These are phyloP conservation scores for Aspergillus sp. DNA, from an alignment of 2,329 filamentous ascomycete species.

Conservation along the genomic window DNA sequence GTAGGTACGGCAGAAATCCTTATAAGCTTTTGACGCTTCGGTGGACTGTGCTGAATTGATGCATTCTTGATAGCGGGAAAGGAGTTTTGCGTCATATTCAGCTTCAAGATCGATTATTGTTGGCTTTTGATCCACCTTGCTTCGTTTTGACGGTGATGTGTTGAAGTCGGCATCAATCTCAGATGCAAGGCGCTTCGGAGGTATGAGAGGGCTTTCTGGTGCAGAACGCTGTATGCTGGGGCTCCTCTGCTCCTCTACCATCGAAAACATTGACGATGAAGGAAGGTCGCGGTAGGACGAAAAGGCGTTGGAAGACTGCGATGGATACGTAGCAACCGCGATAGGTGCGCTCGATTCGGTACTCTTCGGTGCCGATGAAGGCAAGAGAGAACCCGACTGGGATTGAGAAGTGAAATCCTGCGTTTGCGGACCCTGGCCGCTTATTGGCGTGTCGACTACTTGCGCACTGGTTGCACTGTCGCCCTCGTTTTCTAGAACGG, in stretches of 20 bases:
- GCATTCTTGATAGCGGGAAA: slow-evolving; percentile 29
- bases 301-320: slow-evolving; percentile 25
- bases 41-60: slow-evolving; percentile 22
- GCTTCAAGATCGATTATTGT: neutral
- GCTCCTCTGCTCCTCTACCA: slow-evolving; percentile 6
- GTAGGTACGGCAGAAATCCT: slow-evolving; percentile 46
- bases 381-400: slow-evolving; percentile 24
- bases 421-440: slow-evolving; percentile 21
- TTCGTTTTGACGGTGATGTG: slow-evolving; percentile 23
- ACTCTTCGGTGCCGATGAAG: slow-evolving; percentile 30
- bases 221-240: slow-evolving; percentile 3
- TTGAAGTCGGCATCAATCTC: slow-evolving; percentile 10
- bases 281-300: slow-evolving; percentile 26
- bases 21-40: slow-evolving; percentile 36
- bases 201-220: slow-evolving; percentile 8
- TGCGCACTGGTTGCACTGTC: slow-evolving; percentile 17
- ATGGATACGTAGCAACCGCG: slow-evolving; percentile 14
- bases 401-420: slow-evolving; percentile 24
- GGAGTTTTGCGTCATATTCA: slow-evolving; percentile 18
- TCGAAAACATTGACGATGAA: slow-evolving; percentile 18
- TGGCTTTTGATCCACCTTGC: neutral
- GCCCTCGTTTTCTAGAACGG: slow-evolving; percentile 6
- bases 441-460: slow-evolving; percentile 30
- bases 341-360: slow-evolving; percentile 21
- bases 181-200: slow-evolving; percentile 23